Conservation (phyloP, 2,329 filamentous ascomycete genomes). For the Neopestalotiopsis clavispora region DNA sequence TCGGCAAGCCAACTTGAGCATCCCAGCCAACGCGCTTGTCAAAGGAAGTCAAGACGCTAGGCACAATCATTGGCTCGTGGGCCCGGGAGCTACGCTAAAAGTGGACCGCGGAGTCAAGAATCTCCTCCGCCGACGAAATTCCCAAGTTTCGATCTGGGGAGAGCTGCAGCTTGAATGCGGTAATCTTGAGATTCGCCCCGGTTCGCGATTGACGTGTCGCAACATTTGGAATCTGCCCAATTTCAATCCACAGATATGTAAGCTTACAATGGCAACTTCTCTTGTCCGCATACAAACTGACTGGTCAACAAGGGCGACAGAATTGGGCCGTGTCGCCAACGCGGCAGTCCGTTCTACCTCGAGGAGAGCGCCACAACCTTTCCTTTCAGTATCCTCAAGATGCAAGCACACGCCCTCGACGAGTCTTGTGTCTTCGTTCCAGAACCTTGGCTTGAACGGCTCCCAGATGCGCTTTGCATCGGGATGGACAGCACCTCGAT, state of each 20-base stretch:
- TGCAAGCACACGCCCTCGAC: neutral
- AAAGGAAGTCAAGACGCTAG: neutral
- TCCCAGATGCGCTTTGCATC: constrained; percentile 23
- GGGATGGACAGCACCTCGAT: constrained; percentile 22
- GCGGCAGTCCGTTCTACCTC: constrained; percentile 19
- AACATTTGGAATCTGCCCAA: neutral
- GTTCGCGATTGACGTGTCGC: neutral
- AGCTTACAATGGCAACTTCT: neutral
- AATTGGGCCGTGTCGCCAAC: constrained; percentile 20
- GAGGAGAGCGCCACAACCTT: neutral
- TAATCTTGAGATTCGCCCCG: neutral
- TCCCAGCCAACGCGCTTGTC: constrained; percentile 2
- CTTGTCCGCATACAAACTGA: neutral
- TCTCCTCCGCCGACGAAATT: constrained; percentile 14
- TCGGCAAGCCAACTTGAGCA: constrained; percentile 3
- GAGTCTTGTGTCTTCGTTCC: constrained; percentile 4
- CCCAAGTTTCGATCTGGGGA: constrained; percentile 1
- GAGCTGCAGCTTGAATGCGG: neutral
- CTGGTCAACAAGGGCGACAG: constrained; percentile 15
- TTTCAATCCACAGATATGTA: constrained; percentile 15
- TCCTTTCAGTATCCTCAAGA: neutral
- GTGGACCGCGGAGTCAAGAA: constrained; percentile 10
- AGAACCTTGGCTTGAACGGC: constrained; percentile 6
- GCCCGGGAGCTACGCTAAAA: neutral
- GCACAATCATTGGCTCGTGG: constrained; percentile 2